phyloP scores from a whole-genome alignment of 148 eudicot genomes.

The Nepenthes gracilis region DNA sequence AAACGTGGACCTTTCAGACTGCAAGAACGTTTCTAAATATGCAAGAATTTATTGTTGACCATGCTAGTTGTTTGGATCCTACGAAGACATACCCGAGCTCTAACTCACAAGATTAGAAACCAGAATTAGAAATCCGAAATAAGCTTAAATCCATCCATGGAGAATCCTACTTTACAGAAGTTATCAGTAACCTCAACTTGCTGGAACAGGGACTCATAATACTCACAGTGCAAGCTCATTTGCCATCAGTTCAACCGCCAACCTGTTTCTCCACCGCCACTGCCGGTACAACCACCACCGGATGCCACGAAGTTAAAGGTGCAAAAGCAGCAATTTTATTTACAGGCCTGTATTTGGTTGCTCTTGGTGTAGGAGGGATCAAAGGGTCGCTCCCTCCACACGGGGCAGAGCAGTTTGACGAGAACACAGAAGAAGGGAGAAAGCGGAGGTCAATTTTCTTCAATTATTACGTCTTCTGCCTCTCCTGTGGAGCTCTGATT shows the following conservation, averaged over 20 bases:
- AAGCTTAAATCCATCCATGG: too few species aligned
- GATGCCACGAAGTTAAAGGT: slow-evolving; percentile 27
- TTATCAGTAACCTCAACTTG: slow-evolving; percentile 4
- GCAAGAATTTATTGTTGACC: too few species aligned
- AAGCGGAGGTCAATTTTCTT: slow-evolving; percentile 38
- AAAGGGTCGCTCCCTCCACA: slow-evolving; percentile 88
- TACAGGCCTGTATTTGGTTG: slow-evolving; percentile 64
- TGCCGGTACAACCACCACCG: neutral
- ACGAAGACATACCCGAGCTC: too few species aligned
- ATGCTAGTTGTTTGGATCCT: too few species aligned
- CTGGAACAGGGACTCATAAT: slow-evolving; percentile 61
- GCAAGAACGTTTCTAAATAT: too few species aligned
- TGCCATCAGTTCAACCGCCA: slow-evolving; percentile 33
- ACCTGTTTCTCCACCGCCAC: slow-evolving; percentile 19
- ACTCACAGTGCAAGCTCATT: slow-evolving; percentile 67
- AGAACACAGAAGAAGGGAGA: slow-evolving; percentile 19
- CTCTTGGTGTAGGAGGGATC: slow-evolving; percentile 90
- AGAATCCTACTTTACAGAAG: too few species aligned
- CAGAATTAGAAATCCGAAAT: too few species aligned
- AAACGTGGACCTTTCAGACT: neutral
- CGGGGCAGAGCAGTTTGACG: slow-evolving; percentile 92
- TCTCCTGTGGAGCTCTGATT: slow-evolving; percentile 71
- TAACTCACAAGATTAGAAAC: too few species aligned
- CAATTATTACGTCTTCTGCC: slow-evolving; percentile 77
- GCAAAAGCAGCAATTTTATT: slow-evolving; percentile 36